Evolutionary conservation across 768 basidiomycete genomes (phyloP), one percentile per base, ranked within the genome.

Genomic region (Dictyophora rubrovolvata): DNA sequence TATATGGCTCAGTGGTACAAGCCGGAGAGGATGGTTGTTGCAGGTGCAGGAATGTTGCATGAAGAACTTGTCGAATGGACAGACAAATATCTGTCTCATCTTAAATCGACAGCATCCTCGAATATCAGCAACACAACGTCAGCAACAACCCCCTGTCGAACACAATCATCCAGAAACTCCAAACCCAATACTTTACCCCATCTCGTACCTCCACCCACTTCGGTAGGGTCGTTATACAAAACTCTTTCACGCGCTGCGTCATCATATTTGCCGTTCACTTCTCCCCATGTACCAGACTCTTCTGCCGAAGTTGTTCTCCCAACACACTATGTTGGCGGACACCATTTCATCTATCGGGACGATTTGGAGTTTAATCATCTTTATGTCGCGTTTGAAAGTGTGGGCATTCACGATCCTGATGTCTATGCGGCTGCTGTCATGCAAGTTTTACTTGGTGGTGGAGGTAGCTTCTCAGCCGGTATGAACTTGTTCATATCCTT

Each of bases 391-490:
- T 99, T 86, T 66, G 94, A 98, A 69, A 93, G 93, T 23, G 79
- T 91, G 2, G 87, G 91, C 2, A 90, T 97, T 50, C 84, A 88
- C 67, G 89, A 95, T 63, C 84, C 89, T 53, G 93, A 96, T 68
- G 87, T 98, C 54, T 98, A 93, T 70, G 81, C 91, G 6, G 78
- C 95, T 17, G 95, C 95, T 18, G 92, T 89, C 1, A 87, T 98
- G 74, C 95, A 99, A 68, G 87, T 94, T 22, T 81, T 98, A 48
- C 81, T 99, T 16, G 95, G 95, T 34, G 95, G 95, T 0, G 95
- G 95, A 8, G 93, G 93, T 17, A 89, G 86, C 69, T 99, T 99
- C 78, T 96, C 93, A 36, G 95, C 95, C 16, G 89, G 84, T 84
- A 65, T 46, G 75, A 62, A 9, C 18, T 23, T 55, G 28, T 61